Conservation (phyloP, 225 moss, liverwort and hornwort genomes). For the Sphagnum tenellum region DNA sequence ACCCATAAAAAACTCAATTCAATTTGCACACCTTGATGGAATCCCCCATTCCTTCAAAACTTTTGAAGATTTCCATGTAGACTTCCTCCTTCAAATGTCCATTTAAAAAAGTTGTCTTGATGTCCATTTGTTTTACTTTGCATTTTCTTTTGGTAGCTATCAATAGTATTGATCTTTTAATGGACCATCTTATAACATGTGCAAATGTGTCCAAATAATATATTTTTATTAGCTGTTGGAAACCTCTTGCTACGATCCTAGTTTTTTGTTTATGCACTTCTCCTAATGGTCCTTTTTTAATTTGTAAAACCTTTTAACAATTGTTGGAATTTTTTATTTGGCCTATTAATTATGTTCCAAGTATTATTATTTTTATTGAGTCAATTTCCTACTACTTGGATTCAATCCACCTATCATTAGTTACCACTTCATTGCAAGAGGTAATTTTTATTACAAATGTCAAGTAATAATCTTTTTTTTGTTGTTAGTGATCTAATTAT, state of each 20-base stretch:
- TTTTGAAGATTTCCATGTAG: conserved; percentile 2
- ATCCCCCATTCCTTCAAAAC: neutral
- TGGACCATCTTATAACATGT: neutral
- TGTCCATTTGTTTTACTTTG: neutral
- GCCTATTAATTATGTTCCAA: no score
- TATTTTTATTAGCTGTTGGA: neutral
- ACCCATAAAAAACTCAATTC: conserved; percentile 2
- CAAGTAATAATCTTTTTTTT: no score
- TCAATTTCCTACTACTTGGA: no score
- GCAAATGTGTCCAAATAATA: neutral
- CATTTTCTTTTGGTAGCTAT: neutral
- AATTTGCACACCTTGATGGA: neutral
- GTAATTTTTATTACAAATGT: no score
- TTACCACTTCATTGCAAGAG: no score
- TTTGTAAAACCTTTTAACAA: no score
- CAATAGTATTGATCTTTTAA: neutral
- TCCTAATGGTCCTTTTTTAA: neutral
- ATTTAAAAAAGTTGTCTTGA: conserved; percentile 3
- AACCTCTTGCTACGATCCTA: conserved; percentile 4
- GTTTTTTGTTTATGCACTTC: neutral
- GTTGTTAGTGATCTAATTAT: no score
- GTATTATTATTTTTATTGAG: no score
- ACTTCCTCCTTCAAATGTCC: neutral
- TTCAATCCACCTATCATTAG: no score
- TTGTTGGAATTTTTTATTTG: no score